Base-by-base conservation (phyloP, 306 rosid genomes). In the Parietaria judaica region DNA sequence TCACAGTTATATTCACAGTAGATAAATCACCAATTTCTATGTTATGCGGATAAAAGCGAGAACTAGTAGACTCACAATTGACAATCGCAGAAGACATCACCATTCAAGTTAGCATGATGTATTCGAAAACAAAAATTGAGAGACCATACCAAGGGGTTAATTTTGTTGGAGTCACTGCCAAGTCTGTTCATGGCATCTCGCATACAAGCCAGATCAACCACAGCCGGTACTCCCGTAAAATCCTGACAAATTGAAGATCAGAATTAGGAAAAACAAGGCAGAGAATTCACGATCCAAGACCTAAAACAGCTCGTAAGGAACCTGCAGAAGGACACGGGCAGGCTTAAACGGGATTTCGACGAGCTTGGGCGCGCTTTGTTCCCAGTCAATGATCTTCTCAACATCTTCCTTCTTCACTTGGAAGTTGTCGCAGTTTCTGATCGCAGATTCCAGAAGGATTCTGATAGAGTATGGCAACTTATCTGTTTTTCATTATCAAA, bases 271-370 rank as follows among this genome's bases (percentile, higher is more conserved):
- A 41, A 41, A 5, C 3, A 41, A 58, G 58, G 35, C 23, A 58
- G 54, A 56, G 14, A 9, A 5, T 41, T 41, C 45, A 41, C 13
- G 53, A 49, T 49, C 53, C 53, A 49, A 49, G 6, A 41, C 45
- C 9, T 5, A 41, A 41, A 41, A 41, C 7, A 3, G 9, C 45
- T 41, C 7, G 7, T 11, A 31, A 52, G 34, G 36, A 5, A 90
- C 97, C 96, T 90, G 95, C 84, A 87, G 70, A 46, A 90, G 88
- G 51, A 90, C 96, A 67, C 96, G 97, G 35, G 97, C 96, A 12
- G 96, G 96, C 81, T 87, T 87, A 75, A 90, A 90, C 23, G 96
- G 97, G 75, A 90, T 90, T 73, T 90, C 97, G 49, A 79, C 95
- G 78, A 81, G 97, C 80, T 83, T 87, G 0, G 45, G 45, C 45